Evolutionary conservation across 371 early-diverging fungal species (phyloP), one percentile per base, ranked within the genome.

Genomic region (Lichtheimia ramosa): DNA sequence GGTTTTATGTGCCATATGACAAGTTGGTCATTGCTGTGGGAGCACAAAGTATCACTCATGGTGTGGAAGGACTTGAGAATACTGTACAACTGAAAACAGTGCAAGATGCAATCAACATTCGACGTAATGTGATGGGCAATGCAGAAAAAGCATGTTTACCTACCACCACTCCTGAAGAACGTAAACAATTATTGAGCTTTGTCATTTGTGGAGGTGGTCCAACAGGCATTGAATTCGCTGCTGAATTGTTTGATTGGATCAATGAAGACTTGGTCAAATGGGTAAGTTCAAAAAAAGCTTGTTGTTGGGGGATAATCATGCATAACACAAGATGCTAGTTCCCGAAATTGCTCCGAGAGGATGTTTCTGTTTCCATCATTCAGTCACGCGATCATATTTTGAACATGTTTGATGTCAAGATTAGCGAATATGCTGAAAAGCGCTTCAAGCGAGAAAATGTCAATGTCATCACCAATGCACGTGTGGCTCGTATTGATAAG

Each of bases 101-200:
- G 39, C 62, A 66, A 10, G 93, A 93, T 64, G 93, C 92, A 5
- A 84, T 88, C 41, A 62, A 75, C 48, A 89, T 93, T 51, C 77
- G 89, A 49, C 83, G 70, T 41, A 83, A 77, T 54, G 75, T 93
- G 21, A 83, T 87, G 63, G 82, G 83, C 40, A 89, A 88, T 68
- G 85, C 96, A 51, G 98, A 98, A 69, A 84, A 85, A 40, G 98
- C 96, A 2, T 80, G 72, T 64, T 79, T 79, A 71, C 96, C 91
- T 59, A 92, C 73, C 42, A 89, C 82, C 34, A 77, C 83, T 0
- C 86, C 83, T 1, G 85, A 85, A 28, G 95, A 97, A 62, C 79
- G 90, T 55, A 82, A 86, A 27, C 83, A 91, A 23, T 69, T 96
- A 28, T 77, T 98, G 58, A 90, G 62, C 51, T 62, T 62, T 49